Conservation (phyloP, 2,329 filamentous ascomycete genomes). For the Sordariomycetes sp. region DNA sequence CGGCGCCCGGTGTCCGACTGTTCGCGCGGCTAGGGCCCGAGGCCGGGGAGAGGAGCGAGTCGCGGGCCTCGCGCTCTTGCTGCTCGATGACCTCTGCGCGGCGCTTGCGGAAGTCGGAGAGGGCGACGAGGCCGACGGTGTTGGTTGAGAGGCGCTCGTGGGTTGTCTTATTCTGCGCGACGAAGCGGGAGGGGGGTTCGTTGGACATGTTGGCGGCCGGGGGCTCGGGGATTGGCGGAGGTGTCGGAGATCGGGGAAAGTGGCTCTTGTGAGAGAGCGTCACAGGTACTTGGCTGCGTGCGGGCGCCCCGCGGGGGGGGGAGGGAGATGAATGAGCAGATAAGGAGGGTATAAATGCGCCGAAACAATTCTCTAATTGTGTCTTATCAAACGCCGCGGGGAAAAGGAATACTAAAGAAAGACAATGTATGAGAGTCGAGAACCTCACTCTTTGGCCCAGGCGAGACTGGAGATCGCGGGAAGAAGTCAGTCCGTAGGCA, state of each 20-base stretch:
- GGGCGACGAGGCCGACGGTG: conserved; percentile 80
- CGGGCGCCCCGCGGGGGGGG: not conserved
- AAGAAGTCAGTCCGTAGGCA: no score
- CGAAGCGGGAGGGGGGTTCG: conserved; percentile 46
- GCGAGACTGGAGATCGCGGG: not conserved
- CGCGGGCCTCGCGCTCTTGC: conserved; percentile 69
- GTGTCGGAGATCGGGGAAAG: not conserved
- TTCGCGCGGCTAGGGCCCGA: conserved; percentile 34
- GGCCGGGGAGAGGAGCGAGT: conserved; percentile 21
- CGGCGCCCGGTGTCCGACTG: conserved; percentile 25
- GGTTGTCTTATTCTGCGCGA: conserved; percentile 60
- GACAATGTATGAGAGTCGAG: no score
- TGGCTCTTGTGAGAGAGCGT: conserved; percentile 1
- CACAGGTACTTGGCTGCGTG: not conserved
- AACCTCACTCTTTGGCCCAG: no score
- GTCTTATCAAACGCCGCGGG: no score
- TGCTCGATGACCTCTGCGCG: conserved; percentile 88
- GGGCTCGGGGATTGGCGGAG: not conserved
- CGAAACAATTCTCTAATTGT: no score
- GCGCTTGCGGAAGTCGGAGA: conserved; percentile 91
- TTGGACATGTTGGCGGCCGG: conserved; percentile 24
- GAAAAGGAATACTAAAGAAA: not conserved
- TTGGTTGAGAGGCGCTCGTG: conserved; percentile 73
- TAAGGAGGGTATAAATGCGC: not conserved
- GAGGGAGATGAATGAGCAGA: not conserved